These are phyloP conservation scores for Typha latifolia DNA, from an alignment of 176 grass and related monocot species.

Conservation along the genomic window DNA sequence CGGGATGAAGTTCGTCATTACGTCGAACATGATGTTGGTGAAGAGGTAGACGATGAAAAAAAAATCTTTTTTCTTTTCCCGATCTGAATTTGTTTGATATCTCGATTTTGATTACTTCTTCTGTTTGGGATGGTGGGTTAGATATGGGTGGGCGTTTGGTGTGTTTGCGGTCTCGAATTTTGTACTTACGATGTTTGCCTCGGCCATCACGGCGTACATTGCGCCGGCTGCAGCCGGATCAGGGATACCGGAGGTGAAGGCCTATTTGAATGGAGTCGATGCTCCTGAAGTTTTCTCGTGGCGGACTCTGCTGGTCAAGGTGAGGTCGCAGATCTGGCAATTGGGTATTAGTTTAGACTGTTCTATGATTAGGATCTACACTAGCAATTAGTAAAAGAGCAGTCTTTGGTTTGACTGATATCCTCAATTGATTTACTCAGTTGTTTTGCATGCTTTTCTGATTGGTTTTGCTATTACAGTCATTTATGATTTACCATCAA, in stretches of 20 bases:
- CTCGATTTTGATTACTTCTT: not conserved
- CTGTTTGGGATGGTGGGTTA: conserved; percentile 15
- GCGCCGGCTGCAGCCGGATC: conserved; percentile 83
- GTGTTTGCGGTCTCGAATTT: conserved; percentile 72
- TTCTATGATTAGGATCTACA: not conserved
- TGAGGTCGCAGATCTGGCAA: conserved; percentile 9
- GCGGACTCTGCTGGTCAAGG: conserved; percentile 79
- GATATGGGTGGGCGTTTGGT: conserved; percentile 45
- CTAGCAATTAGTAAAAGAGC: not conserved
- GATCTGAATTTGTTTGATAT: not conserved
- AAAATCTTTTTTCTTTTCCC: not conserved
- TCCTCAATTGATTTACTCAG: not conserved
- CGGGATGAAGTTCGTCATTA: conserved; percentile 78
- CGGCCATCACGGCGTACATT: conserved; percentile 62
- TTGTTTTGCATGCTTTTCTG: not conserved
- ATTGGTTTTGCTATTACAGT: not conserved
- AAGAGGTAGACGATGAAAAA: conserved; percentile 26
- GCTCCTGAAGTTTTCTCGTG: conserved; percentile 78
- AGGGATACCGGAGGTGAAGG: conserved; percentile 86
- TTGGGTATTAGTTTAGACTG: not conserved
- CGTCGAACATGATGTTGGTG: conserved; percentile 68
- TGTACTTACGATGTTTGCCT: conserved; percentile 53
- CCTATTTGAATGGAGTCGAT: conserved; percentile 85
- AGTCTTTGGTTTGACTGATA: not conserved
- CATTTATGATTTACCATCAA: not conserved